Evolutionary conservation across 2,329 filamentous ascomycete genomes (phyloP), one percentile per base, ranked within the genome.

Genomic region (Sporothrix humicola): DNA sequence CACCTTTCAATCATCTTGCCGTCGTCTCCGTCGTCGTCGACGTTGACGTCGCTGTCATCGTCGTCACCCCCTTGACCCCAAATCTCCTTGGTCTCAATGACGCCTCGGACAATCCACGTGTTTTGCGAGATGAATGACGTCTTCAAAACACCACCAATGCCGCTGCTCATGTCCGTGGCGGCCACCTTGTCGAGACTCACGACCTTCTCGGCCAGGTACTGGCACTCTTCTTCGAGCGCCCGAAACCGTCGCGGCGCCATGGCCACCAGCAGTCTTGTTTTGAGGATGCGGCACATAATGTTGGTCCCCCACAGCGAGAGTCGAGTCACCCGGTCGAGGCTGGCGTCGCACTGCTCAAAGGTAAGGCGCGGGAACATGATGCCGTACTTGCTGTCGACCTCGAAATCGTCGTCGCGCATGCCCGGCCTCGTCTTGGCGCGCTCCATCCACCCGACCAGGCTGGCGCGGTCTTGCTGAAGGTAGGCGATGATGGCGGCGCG

Each of bases 261-360:
- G 48, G 66, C 66, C 15, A 69, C 48, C n/a, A 69, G 66, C 50
- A 69, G 66, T 2, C 66, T 17, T 12, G 66, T 17, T 10, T 69
- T 69, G 50, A 69, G 50, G 26, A 69, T 69, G 8, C 66, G 44
- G 50, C 66, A 69, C 50, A 56, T 23, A 31, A 69, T 69, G 50
- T 69, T 69, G 50, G 66, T 58, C 8, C 66, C 66, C 66, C 66
- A 69, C 12, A 69, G 66, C 50, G 66, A 54, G 15, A 69, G 66
- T 2, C 37, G 66, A 17, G 66, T 56, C 26, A 58, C n/a, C 26
- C 48, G 50, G 50, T 69, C 50, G 5, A 44, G 9, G n/a, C n/a
- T 15, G 1, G 20, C 26, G 3, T 54, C 50, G 50, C 48, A 7
- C 26, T 48, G 26, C 17, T 6, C 26, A 15, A 44, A 26, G 13